These are phyloP conservation scores for Schoenoplectus tabernaemontani DNA, from an alignment of 202 grass and related monocot species.

Conservation along the genomic window DNA sequence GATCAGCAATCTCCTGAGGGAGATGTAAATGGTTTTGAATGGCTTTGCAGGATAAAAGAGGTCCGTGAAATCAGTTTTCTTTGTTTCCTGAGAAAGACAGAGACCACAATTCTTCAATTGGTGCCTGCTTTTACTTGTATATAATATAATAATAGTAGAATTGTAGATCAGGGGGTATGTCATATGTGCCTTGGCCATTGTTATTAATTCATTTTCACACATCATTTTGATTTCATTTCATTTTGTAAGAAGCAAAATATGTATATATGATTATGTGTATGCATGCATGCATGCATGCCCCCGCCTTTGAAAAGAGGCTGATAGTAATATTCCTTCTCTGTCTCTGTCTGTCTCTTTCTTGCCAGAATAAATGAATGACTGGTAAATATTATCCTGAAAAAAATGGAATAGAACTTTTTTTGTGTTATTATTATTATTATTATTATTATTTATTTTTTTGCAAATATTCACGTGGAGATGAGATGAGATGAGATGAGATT, in stretches of 20 bases:
- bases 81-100: background rate
- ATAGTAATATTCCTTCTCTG: no score
- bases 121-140: no score
- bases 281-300: background rate
- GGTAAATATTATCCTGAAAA: no score
- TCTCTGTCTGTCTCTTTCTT: no score
- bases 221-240: background rate
- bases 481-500: no score
- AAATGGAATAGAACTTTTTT: no score
- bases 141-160: background rate
- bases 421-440: no score
- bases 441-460: no score
- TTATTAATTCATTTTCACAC: background rate
- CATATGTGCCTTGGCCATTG: background rate
- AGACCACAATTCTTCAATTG: background rate
- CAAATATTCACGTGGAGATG: no score
- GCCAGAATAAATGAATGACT: no score
- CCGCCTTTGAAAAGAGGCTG: background rate
- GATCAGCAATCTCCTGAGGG: constrained; percentile 77
- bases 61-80: background rate
- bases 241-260: constrained; percentile 11
- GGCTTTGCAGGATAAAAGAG: no score
- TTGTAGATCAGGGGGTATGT: background rate
- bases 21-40: constrained; percentile 40
- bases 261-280: no score